phyloP scores from a whole-genome alignment of 2,329 filamentous ascomycete genomes.

The Colletotrichum gloeosporioides region DNA sequence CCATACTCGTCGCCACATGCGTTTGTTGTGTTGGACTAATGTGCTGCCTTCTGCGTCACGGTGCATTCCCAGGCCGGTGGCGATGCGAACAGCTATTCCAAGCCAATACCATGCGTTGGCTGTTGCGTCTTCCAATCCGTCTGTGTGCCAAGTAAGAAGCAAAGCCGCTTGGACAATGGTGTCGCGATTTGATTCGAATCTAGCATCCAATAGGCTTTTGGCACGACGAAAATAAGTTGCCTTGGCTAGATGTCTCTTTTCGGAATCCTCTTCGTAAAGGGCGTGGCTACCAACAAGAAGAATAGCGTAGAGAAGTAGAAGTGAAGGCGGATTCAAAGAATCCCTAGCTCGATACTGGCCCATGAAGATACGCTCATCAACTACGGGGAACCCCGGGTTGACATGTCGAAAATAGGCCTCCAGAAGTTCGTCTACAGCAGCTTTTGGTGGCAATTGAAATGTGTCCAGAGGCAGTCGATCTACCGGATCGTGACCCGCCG shows the following conservation, averaged over 20 bases:
- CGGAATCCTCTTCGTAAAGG: background rate
- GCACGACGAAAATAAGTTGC: background rate
- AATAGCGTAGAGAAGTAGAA: background rate
- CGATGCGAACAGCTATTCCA: background rate
- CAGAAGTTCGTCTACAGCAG: background rate
- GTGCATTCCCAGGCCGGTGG: background rate
- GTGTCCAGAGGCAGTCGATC: background rate
- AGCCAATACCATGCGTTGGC: background rate
- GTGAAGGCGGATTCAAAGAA: background rate
- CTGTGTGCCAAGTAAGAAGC: background rate
- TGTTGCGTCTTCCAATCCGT: background rate
- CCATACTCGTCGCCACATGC: constrained; percentile 29
- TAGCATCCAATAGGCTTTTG: background rate
- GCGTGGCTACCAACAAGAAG: background rate
- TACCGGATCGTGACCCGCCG: background rate
- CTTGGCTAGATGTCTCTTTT: background rate
- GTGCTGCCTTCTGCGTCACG: constrained; percentile 23
- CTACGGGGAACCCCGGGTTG: background rate
- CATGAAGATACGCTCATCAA: background rate
- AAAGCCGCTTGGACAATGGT: background rate
- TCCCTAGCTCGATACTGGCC: background rate
- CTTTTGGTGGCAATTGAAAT: background rate
- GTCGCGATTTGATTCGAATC: background rate
- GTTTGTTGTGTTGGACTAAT: constrained; percentile 25
- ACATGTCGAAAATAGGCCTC: background rate